Base-by-base conservation (phyloP, 331 rosid species). In the Pyrus hybrid region DNA sequence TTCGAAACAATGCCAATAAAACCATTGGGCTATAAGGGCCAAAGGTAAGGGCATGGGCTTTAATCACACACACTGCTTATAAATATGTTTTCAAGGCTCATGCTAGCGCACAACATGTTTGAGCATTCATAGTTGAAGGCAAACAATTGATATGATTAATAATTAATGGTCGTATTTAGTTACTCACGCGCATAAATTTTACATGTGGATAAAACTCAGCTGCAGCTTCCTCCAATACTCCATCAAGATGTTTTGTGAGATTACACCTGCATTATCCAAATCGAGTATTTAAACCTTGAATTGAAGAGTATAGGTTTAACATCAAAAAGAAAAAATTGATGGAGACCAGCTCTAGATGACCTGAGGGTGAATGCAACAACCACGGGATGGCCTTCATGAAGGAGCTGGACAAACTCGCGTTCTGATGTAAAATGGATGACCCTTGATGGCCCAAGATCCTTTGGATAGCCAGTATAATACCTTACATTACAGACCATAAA, bases 341-440 rank as follows among this genome's bases (percentile, higher is more conserved):
- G 45, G 69, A 16, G 57, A 78, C 56, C 20, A 47, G 64, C 71
- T 83, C 66, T 25, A 33, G 66, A 62, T 81, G 64, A 94, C 99
- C 87, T 90, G 83, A 90, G 82, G 45, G 97, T 92, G 76, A 94
- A 94, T 29, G 97, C 97, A 82, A 83, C 97, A 69, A 87, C 93
- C 21, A 92, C 86, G 17, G 97, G 99, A 85, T 81, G 63, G 67
- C 96, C 96, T 85, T 94, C 95, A 69, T 90, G 94, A 80, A 94
- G 97, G 69, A 94, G 93, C 53, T 84, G 89, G 69, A 94, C 87
- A 78, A 94, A 94, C 79, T 94, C 93, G 13, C 93, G 95, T 83
- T 94, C 97, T 54, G 97, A 91, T 53, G 92, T 90, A 85, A 91
- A 92, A 90, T 90, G 87, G 83, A 88, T 79, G 66, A 94, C 91